These are phyloP conservation scores for Apiospora aurea DNA, from an alignment of 2,329 filamentous ascomycete species.

Conservation along the genomic window DNA sequence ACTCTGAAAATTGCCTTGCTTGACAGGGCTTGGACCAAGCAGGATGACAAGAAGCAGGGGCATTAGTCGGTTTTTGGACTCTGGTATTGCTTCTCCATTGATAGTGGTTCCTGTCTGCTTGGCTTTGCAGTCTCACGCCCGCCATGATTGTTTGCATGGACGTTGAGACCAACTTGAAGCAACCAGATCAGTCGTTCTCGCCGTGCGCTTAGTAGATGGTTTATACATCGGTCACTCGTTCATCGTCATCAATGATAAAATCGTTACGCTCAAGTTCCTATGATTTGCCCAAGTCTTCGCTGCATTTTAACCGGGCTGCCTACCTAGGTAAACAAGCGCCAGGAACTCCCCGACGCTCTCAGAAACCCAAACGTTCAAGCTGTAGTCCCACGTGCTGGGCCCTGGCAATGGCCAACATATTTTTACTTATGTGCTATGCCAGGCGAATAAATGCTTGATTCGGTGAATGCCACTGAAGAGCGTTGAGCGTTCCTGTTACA, in stretches of 20 bases:
- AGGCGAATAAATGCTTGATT: no score
- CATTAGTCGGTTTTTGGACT: background rate
- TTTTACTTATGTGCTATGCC: no score
- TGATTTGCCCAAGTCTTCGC: background rate
- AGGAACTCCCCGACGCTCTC: no score
- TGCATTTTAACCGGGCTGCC: background rate
- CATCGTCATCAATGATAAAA: conserved; percentile 12
- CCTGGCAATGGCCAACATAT: no score
- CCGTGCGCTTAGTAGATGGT: conserved; percentile 16
- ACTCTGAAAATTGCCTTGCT: conserved; percentile 7
- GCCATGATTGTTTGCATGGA: conserved; percentile 14
- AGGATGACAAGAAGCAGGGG: conserved; percentile 13
- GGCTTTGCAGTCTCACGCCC: background rate
- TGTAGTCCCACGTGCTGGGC: no score
- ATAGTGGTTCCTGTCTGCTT: conserved; percentile 20
- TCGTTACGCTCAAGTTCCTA: background rate
- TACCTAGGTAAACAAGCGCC: background rate
- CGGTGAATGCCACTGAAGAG: no score
- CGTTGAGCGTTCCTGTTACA: no score
- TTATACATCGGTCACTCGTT: conserved; percentile 21
- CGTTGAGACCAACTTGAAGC: conserved; percentile 10
- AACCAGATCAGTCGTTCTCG: conserved; percentile 18
- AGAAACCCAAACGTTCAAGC: no score
- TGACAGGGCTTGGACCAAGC: background rate
- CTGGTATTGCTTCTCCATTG: conserved; percentile 6